Base-by-base conservation (phyloP, 1,139 yeast genomes). In the Scheffersomyces quercinus region DNA sequence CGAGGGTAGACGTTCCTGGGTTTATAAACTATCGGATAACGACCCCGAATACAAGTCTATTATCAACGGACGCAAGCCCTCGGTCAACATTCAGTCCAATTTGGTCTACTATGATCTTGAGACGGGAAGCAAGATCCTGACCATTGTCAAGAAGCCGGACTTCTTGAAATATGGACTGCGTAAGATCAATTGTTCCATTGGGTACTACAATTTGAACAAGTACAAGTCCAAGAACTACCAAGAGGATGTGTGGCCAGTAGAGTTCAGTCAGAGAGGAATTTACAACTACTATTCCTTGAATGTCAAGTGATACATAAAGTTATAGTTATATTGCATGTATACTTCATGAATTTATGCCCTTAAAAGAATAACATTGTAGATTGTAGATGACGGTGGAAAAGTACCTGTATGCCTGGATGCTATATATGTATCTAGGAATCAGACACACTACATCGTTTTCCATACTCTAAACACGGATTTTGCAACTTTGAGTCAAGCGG, bases 1-100 rank as follows among this genome's bases (percentile, higher is more conserved):
- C 56, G 81, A 72, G 64, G 95, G 96, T 5, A 74, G 96, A 50
- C 73, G 97, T 48, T 83, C 88, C n/a, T 89, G 96, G 96, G 62
- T 88, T 15, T 85, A 82, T 59, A 80, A 78, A 56, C 66, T 81
- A 20, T 75, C 69, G 12, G 55, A 64, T 13, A 46, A 53, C 3
- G 69, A 70, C 45, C 65, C 70, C 3, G 65, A 66, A 12, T 67
- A 64, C 52, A 62, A 62, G 50, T 63, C 64, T 48, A 60, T 69
- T 35, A 37, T 65, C 15, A 55, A 61, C 38, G 58, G 33, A 9
- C 13, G 38, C 14, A 15, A 20, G 12, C 35, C 35, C 5, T 35
- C 40, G 29, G 38, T 44, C 9, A 26, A 35, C 4, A 43, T 42
- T 29, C 44, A 51, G 11, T 53, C 62, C 13, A 74, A 64, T 60